phyloP scores from a whole-genome alignment of 2,329 filamentous ascomycete species.

The Fusarium poae region DNA sequence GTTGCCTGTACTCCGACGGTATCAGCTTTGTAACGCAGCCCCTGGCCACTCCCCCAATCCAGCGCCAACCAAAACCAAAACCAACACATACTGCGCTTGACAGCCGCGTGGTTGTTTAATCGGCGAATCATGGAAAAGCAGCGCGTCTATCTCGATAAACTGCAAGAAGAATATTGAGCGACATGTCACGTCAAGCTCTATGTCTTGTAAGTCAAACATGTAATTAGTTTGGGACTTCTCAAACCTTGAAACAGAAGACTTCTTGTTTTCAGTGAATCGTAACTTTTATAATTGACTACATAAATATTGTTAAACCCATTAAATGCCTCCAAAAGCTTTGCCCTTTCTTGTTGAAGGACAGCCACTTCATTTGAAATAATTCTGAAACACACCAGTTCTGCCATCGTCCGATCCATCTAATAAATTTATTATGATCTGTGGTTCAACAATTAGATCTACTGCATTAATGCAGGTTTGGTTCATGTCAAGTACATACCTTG shows the following conservation, averaged over 20 bases:
- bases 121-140: background rate
- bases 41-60: background rate
- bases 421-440: background rate
- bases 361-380: conserved; percentile 7
- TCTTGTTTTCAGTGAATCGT: background rate
- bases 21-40: conserved; percentile 2
- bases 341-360: background rate
- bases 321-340: background rate
- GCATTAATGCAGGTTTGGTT: too few relatives aligned
- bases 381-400: background rate
- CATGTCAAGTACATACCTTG: background rate
- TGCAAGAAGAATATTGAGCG: background rate
- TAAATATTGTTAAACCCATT: background rate
- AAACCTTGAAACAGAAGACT: background rate
- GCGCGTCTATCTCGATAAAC: background rate
- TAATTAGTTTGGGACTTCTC: too few relatives aligned
- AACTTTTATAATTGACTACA: background rate
- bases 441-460: background rate
- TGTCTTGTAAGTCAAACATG: background rate
- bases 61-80: background rate
- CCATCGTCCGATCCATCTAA: too few relatives aligned
- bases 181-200: background rate
- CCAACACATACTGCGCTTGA: background rate
- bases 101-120: background rate
- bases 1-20: conserved; percentile 5